Evolutionary conservation across 805 yeast genomes (phyloP), one percentile per base, ranked within the genome.

Genomic region (Starmerella bacillaris): DNA sequence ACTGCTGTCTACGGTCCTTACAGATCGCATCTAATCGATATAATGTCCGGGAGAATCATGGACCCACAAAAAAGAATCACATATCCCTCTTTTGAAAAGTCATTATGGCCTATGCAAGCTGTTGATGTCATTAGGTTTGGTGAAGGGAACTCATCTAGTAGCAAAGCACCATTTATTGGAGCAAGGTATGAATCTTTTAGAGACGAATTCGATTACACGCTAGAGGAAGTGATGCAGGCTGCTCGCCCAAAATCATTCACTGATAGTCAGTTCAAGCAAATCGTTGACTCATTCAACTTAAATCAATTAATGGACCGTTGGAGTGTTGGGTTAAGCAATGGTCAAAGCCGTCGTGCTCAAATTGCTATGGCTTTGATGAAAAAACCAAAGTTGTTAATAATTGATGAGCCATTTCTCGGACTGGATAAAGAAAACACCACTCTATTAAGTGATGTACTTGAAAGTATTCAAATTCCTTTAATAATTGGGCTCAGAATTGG

Each of bases 351-450:
- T 46, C 63, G 98, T 34, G 93, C 95, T 0, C 64, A 94, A 41
- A 58, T 89, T 19, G 96, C 94, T 0, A 66, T 68, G 40, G 72
- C 83, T 0, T 47, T 89, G 29, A 63, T 80, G 37, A 60, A 62
- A 30, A 58, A 67, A 22, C 93, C 95, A 0, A 59, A 62, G 30
- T 44, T 83, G 21, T 56, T 83, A 35, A 51, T 86, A 4, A 64
- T 86, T 15, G 96, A 89, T 53, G 96, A 89, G 48, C 94, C 94
- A 7, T 86, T 83, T 47, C 54, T 89, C 27, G 98, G 96, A 0
- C 60, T 86, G 14, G 98, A 86, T 49, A 89, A 93, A 0, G 51
- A 54, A 1, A 84, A 92, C 9, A 60, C 79, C 0, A 40, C 54
- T 1, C 55, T 66, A 5, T 79, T 86, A 15, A 68, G 80, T 14